Conservation (phyloP, 2,329 filamentous ascomycete species). For the Fusarium napiforme region DNA sequence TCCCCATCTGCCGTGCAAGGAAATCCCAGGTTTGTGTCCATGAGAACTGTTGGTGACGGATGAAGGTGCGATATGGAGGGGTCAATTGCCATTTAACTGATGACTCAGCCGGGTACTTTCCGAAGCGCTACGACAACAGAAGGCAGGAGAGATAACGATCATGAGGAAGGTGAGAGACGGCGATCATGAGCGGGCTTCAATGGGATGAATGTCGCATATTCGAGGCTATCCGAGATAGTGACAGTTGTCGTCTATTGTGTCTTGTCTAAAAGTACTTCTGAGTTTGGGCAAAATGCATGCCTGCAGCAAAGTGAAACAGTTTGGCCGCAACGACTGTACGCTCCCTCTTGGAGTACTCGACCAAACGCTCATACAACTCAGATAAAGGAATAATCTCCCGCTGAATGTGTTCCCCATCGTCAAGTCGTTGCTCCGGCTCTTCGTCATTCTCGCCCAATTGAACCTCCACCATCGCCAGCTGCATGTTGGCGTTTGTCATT, state of each 20-base stretch:
- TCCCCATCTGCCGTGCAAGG: neutral
- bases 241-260: neutral
- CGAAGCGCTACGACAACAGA: neutral
- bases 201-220: neutral
- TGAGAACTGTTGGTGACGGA: neutral
- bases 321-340: conserved; percentile 42
- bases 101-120: neutral
- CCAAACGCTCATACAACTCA: conserved; percentile 40
- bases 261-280: conserved; percentile 41
- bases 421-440: conserved; percentile 38
- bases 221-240: neutral
- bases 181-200: too few relatives aligned
- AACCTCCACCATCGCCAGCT: conserved; percentile 43
- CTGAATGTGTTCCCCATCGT: conserved; percentile 43
- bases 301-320: conserved; percentile 44
- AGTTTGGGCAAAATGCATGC: conserved; percentile 45
- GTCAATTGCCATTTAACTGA: neutral
- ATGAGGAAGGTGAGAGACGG: too few relatives aligned
- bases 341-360: conserved; percentile 42
- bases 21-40: neutral
- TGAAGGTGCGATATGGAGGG: neutral
- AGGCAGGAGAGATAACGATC: neutral
- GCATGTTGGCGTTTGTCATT: conserved; percentile 45
- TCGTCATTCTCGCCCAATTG: conserved; percentile 35
- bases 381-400: conserved; percentile 38